Conservation (phyloP, 768 basidiomycete genomes). For the Lyophyllum shimeji region DNA sequence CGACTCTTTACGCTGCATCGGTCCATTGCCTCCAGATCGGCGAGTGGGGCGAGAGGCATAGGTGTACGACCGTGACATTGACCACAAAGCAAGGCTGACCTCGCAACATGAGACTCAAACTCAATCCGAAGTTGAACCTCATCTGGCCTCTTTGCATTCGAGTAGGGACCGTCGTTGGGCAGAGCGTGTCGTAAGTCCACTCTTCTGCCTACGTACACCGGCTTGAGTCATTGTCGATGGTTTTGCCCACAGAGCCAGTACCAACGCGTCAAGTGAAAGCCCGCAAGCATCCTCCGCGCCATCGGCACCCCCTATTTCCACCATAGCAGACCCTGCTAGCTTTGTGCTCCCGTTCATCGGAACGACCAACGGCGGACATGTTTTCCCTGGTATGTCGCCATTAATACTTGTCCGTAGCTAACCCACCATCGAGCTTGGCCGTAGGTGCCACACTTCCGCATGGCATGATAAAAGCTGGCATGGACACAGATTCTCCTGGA, state of each 20-base stretch:
- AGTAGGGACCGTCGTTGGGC: neutral
- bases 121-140: neutral
- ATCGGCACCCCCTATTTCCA: neutral
- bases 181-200: neutral
- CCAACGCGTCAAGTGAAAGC: neutral
- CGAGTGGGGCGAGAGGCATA: neutral
- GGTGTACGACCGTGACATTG: neutral
- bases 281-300: neutral
- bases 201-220: neutral
- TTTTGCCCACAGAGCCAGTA: neutral
- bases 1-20: neutral
- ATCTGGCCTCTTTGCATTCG: neutral
- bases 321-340: conserved; percentile 36
- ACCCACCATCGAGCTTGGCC: neutral
- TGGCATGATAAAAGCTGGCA: conserved; percentile 68
- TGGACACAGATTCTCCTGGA: conserved; percentile 66
- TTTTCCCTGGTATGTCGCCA: conserved; percentile 52
- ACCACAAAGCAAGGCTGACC: neutral
- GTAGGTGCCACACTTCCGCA: conserved; percentile 63
- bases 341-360: conserved; percentile 64
- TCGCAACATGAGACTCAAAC: neutral
- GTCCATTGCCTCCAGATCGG: neutral
- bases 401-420: neutral
- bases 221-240: neutral
- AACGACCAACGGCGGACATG: conserved; percentile 63